Percentiles rank a stretch among this genome's conserved stretches.
These are phyloP conservation scores for Umbelopsis sp. DNA, from an alignment of 371 early-diverging fungal genomes.

Conservation along the genomic window DNA sequence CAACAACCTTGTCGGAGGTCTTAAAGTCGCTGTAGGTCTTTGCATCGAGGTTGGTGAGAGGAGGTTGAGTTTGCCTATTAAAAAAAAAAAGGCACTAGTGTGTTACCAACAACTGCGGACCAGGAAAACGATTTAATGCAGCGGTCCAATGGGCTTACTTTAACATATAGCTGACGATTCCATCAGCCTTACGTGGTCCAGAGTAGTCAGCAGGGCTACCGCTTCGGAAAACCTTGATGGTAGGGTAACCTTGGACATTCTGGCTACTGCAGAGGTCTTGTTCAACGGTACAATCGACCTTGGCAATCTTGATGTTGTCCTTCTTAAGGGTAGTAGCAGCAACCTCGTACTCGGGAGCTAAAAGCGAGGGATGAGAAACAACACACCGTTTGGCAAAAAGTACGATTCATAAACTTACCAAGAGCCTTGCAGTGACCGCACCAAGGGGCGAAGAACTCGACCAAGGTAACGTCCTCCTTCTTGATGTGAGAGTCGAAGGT, in stretches of 20 bases:
- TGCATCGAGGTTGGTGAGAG: conserved; percentile 67
- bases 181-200: conserved; percentile 82
- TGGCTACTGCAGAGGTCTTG: conserved; percentile 79
- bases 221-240: conserved; percentile 87
- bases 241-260: conserved; percentile 90
- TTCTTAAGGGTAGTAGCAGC: conserved; percentile 85
- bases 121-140: neutral
- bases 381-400: neutral
- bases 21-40: conserved; percentile 76
- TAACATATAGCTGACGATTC: conserved; percentile 88
- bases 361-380: neutral
- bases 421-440: conserved; percentile 94
- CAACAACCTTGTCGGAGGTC: conserved; percentile 81
- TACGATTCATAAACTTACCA: conserved; percentile 37
- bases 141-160: conserved; percentile 60
- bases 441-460: conserved; percentile 97
- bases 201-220: conserved; percentile 75
- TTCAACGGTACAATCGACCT: conserved; percentile 95
- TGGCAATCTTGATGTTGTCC: conserved; percentile 75
- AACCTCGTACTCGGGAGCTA: conserved; percentile 90
- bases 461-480: conserved; percentile 74
- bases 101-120: neutral
- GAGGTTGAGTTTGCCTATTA: conserved; percentile 74
- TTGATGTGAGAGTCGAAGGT: conserved; percentile 69
- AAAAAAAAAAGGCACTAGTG: neutral